Base-by-base conservation (phyloP, 805 yeast genomes). In the Pichia cabralensis region DNA sequence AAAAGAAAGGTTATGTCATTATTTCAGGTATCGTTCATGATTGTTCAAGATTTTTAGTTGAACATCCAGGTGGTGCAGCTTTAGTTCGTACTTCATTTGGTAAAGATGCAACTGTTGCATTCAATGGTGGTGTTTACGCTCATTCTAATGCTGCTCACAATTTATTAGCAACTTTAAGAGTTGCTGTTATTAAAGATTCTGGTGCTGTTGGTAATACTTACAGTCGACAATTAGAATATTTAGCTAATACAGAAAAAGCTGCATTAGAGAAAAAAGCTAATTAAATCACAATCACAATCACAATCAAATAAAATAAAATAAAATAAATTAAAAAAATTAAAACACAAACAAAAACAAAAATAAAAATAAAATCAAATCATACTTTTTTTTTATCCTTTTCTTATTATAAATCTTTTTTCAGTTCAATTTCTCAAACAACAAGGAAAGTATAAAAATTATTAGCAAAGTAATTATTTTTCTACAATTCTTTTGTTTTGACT, bases 91-190 rank as follows among this genome's bases (percentile, higher is more conserved):
- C 86, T 22, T 76, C 88, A 2, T 60, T 71, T 41, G 88, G 89
- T 49, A 81, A 80, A 55, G 92, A 82, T 56, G 89, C 89, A 19
- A 78, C 89, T 11, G 71, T 70, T 53, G 92, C 88, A 1, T 82
- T 82, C 66, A 78, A 79, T 53, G 94, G 94, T 53, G 88, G 84
- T 53, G 92, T 82, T 21, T 82, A 82, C 52, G 74, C 81, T 10
- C 94, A 82, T 53, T 78, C 89, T 8, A 82, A 81, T 48, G 92
- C 94, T 41, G 94, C 92, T 16, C 86, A 80, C 56, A 82, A 82
- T 57, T 61, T 81, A 52, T 68, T 82, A 57, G 85, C 89, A 14
- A 75, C 80, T 12, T 72, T 80, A 82, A 76, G 94, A 67, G 76
- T 82, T 13, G 92, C 89, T 18, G 80, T 82, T 27, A 71, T 81